Conservation (phyloP, 129 eudicot genomes). For the carrot (Daucus carota) region DH1_v3.0 NC_030386.2:22188501-22189000, state of each 20-base stretch:
- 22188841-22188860: not conserved
- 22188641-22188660: not conserved
- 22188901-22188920: too few species aligned
- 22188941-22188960: not conserved
- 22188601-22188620: not conserved
- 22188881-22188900: too few species aligned
- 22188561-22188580: not conserved
- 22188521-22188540: not conserved
- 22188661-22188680: not conserved
- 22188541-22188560: not conserved
- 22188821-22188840: not conserved
- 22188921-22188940: not conserved
- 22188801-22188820: not conserved
- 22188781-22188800: not conserved
- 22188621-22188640: not conserved
- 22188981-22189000: not conserved
- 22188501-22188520: conserved; percentile 40
- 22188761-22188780: not conserved
- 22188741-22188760: not conserved
- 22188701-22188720: not conserved
- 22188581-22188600: not conserved
- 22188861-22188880: too few species aligned
- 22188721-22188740: not conserved
- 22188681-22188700: not conserved
- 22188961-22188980: not conserved